A percentile compares a stretch with the other conserved stretches of the same genome.
Conservation (phyloP, 176 grass and related monocot genomes). For the Aegilops bicornis region DNA sequence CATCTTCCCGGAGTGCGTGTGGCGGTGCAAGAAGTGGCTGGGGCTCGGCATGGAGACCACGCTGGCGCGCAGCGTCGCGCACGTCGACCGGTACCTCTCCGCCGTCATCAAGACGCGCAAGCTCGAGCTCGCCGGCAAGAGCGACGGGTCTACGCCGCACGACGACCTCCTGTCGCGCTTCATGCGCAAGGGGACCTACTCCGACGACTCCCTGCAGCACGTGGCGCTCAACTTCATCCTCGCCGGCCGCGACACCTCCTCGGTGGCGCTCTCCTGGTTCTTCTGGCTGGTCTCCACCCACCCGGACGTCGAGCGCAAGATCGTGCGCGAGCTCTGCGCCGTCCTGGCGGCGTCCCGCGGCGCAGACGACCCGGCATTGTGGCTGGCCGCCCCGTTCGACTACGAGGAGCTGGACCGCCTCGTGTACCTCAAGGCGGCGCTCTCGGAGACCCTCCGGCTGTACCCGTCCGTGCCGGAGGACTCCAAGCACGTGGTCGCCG, state of each 20-base stretch:
- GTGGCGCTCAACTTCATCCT: slow-evolving; percentile 99
- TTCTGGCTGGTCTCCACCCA: slow-evolving; percentile 98
- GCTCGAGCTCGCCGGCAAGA: slow-evolving; percentile 55
- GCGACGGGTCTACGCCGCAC: slow-evolving; percentile 39
- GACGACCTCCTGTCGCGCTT: slow-evolving; percentile 97
- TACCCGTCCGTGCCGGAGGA: slow-evolving; percentile 97
- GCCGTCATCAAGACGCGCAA: slow-evolving; percentile 80
- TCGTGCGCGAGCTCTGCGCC: slow-evolving; percentile 77
- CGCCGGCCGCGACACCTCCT: slow-evolving; percentile 96
- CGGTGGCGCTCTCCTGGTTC: slow-evolving; percentile 96
- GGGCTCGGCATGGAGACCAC: slow-evolving; percentile 82
- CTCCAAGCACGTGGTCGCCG: slow-evolving; percentile 85
- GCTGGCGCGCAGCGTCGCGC: slow-evolving; percentile 63
- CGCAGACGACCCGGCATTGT: slow-evolving; percentile 39
- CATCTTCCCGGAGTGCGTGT: slow-evolving; percentile 87
- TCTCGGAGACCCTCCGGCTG: slow-evolving; percentile 86
- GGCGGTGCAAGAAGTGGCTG: slow-evolving; percentile 87
- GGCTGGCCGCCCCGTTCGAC: slow-evolving; percentile 57
- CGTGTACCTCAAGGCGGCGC: slow-evolving; percentile 90
- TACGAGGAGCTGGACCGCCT: slow-evolving; percentile 91
- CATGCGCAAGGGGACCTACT: slow-evolving; percentile 92
- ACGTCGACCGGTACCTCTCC: slow-evolving; percentile 86
- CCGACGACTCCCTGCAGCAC: slow-evolving; percentile 82
- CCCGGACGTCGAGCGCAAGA: slow-evolving; percentile 50
- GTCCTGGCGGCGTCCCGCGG: slow-evolving; percentile 70